These are phyloP conservation scores for Gentiana straminea DNA, from an alignment of 257 asterid species.

Conservation along the genomic window DNA sequence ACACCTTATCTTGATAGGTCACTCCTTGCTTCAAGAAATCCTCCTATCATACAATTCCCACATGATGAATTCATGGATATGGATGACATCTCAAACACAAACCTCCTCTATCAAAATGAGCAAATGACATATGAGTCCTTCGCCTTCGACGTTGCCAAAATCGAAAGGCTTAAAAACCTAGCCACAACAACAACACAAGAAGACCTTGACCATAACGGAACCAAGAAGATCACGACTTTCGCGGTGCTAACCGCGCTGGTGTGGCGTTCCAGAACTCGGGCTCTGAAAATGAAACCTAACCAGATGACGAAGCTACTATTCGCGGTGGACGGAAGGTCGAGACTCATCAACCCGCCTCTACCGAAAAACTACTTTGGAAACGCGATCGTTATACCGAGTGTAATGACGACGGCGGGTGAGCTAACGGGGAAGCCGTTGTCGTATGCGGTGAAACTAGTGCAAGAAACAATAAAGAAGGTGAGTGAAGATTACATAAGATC, in stretches of 20 bases:
- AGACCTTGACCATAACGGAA: background rate
- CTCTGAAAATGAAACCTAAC: slow-evolving; percentile 5
- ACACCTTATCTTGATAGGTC: slow-evolving; percentile 15
- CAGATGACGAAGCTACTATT: slow-evolving; percentile 17
- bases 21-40: slow-evolving; percentile 11
- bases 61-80: slow-evolving; percentile 15
- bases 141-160: slow-evolving; percentile 1
- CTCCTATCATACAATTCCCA: slow-evolving; percentile 6
- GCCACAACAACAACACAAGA: background rate
- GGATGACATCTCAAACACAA: slow-evolving; percentile 12
- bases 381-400: slow-evolving; percentile 9
- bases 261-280: slow-evolving; percentile 12
- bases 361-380: slow-evolving; percentile 15
- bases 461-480: slow-evolving; percentile 11
- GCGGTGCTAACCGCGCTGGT: slow-evolving; percentile 11
- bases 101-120: slow-evolving; percentile 5
- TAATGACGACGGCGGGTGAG: slow-evolving; percentile 12
- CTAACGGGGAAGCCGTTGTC: slow-evolving; percentile 11
- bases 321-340: slow-evolving; percentile 15
- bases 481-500: slow-evolving; percentile 12
- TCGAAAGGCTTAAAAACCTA: background rate
- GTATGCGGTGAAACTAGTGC: slow-evolving; percentile 8
- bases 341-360: slow-evolving; percentile 6
- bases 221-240: slow-evolving; percentile 9
- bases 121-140: slow-evolving; percentile 7